A percentile compares a stretch with the other conserved stretches of the same genome.
phyloP scores from a whole-genome alignment of 495 filamentous ascomycete species.

The Aspergillus nidulans region DNA sequence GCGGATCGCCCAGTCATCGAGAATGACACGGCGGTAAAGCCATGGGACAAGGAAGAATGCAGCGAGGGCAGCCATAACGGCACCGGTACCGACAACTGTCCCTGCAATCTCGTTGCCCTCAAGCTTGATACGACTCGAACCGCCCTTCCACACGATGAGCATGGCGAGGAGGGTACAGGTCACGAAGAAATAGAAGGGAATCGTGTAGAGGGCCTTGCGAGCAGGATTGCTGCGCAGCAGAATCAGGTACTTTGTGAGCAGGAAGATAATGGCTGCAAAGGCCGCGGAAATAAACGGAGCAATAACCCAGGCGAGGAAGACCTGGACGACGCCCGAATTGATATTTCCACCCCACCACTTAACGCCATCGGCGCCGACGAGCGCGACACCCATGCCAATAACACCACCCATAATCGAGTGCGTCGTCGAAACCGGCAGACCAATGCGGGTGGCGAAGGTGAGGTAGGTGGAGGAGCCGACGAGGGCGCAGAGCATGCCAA shows the following conservation, averaged over 20 bases:
- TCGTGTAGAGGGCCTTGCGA: slow-evolving; percentile 9
- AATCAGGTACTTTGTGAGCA: slow-evolving; percentile 17
- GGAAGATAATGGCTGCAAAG: slow-evolving; percentile 17
- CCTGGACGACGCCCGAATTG: slow-evolving; percentile 20
- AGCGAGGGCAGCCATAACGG: slow-evolving; percentile 5
- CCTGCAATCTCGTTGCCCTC: slow-evolving; percentile 6
- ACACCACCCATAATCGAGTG: slow-evolving; percentile 21
- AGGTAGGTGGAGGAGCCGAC: slow-evolving; percentile 14
- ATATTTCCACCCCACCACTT: slow-evolving; percentile 19
- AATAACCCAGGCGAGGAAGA: slow-evolving; percentile 21
- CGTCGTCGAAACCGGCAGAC: slow-evolving; percentile 20
- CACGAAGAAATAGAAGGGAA: slow-evolving; percentile 18
- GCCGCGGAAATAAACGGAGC: slow-evolving; percentile 12
- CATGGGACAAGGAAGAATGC: slow-evolving; percentile 15
- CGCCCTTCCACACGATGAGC: slow-evolving; percentile 22
- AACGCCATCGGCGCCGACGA: slow-evolving; percentile 11
- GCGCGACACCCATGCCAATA: slow-evolving; percentile 17
- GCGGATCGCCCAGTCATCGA: slow-evolving; percentile 15
- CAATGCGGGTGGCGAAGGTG: slow-evolving; percentile 14
- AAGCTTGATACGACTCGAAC: slow-evolving; percentile 15
- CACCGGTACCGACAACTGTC: slow-evolving; percentile 10
- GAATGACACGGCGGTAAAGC: slow-evolving; percentile 14
- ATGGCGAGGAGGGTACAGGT: slow-evolving; percentile 16
- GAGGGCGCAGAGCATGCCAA: slow-evolving; percentile 19
- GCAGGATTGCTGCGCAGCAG: slow-evolving; percentile 8